Base-by-base conservation (phyloP, 116 monocot species). In the Trichopus zeylanicus region DNA sequence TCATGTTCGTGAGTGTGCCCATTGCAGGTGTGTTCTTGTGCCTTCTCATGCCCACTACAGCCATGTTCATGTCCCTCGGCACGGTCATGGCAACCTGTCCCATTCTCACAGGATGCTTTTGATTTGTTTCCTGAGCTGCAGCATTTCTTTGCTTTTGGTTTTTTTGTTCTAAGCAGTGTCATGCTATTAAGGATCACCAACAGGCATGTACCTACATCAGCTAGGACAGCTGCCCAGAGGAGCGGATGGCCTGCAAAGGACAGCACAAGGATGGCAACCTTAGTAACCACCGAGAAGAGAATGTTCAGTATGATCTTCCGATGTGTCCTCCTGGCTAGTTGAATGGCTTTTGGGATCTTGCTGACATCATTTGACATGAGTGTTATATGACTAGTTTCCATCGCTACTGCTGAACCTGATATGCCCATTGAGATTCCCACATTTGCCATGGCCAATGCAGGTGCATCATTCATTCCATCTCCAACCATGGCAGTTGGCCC, bases 361-460 rank as follows among this genome's bases (percentile, higher is more conserved):
- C 72, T 61, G 7, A 98, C 66, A 55, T 98, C 91, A 49, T 98
- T 98, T 18, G 97, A 91, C 97, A 98, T 91, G 23, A 98, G 77
- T 5, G 97, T 85, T 15, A 88, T 67, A 51, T 98, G 97, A 49
- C 91, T 82, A 20, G 97, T 98, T 63, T 98, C 91, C 67, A 78
- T 80, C 4, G 97, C 91, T 5, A 98, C 80, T 2, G 97, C 97
- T 16, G 97, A 98, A 22, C 97, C 97, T 20, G 91, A 91, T 48
- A 98, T 63, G 10, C 97, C 97, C 97, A 98, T 98, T 1, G 97
- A 91, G 62, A 98, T 91, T 19, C 97, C 97, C 15, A 98, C 97
- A 35, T 85, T 65, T 2, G 97, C 91, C 33, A 70, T 71, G 24
- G 88, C 91, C 49, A 98, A 54, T 39, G 91, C 85, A 23, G 97